Conservation (phyloP, 2,329 filamentous ascomycete genomes). For the Hymenoscyphus salicellus region DNA sequence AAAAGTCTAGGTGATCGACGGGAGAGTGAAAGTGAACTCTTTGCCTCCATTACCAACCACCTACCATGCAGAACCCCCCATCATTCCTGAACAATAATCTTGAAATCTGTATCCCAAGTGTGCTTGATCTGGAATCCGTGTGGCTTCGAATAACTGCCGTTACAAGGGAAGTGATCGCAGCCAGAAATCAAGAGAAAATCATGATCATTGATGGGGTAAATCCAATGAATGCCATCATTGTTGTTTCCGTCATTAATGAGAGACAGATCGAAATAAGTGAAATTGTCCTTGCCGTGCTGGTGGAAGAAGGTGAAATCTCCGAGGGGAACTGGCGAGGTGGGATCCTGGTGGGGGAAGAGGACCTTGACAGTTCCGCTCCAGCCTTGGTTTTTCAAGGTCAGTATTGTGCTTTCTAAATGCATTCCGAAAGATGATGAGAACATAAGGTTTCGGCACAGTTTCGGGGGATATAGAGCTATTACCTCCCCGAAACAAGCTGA, state of each 20-base stretch:
- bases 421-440: too few relatives aligned
- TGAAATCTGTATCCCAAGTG: background rate
- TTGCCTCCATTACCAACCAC: background rate
- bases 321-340: background rate
- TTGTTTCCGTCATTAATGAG: background rate
- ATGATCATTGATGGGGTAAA: background rate
- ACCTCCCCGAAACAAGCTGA: too few relatives aligned
- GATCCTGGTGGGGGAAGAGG: background rate
- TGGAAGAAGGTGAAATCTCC: background rate
- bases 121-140: background rate
- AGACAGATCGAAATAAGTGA: background rate
- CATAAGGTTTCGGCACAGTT: too few relatives aligned
- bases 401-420: too few relatives aligned
- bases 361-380: background rate
- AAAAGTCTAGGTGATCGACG: too few relatives aligned
- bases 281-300: background rate
- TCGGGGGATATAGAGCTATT: too few relatives aligned
- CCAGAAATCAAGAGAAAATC: background rate
- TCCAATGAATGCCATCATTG: conserved; percentile 1
- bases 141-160: background rate
- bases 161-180: background rate
- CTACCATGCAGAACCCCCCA: background rate
- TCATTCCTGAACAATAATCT: background rate
- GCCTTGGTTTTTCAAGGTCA: background rate
- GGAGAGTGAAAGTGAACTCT: too few relatives aligned